phyloP scores from a whole-genome alignment of 2,329 filamentous ascomycete genomes.

The Saccharata proteae region DNA sequence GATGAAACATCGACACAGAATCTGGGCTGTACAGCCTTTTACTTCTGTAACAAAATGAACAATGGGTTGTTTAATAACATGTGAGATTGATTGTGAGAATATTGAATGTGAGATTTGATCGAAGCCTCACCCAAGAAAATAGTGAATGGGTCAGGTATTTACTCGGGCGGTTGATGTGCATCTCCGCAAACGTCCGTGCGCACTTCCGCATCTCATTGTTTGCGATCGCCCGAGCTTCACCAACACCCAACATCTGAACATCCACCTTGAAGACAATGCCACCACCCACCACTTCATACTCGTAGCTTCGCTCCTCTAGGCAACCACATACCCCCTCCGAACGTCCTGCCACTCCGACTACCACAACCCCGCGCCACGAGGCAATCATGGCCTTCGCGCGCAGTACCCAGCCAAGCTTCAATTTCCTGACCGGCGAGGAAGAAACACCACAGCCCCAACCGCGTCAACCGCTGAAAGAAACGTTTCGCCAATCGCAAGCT shows the following conservation, averaged over 20 bases:
- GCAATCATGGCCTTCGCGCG: slow-evolving; percentile 11
- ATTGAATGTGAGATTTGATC: too few species aligned
- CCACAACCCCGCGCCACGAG: neutral
- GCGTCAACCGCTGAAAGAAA: slow-evolving; percentile 29
- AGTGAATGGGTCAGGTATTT: too few species aligned
- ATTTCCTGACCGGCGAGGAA: slow-evolving; percentile 35
- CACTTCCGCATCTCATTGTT: slow-evolving; percentile 5
- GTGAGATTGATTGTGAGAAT: too few species aligned
- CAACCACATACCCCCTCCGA: too few species aligned
- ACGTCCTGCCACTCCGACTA: neutral
- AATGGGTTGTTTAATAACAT: neutral
- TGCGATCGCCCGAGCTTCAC: slow-evolving; percentile 1
- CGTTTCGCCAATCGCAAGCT: slow-evolving; percentile 29
- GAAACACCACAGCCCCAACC: slow-evolving; percentile 17
- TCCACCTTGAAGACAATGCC: neutral
- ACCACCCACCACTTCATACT: neutral
- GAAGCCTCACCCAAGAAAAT: too few species aligned
- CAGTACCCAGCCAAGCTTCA: slow-evolving; percentile 27
- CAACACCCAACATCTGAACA: neutral
- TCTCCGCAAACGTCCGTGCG: neutral
- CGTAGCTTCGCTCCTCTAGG: neutral
- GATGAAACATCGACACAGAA: too few species aligned
- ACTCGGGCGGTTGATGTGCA: too few species aligned
- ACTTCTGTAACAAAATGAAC: neutral
- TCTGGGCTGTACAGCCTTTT: too few species aligned